Conservation (phyloP, 495 filamentous ascomycete species). For the Aspergillus affinis region DNA sequence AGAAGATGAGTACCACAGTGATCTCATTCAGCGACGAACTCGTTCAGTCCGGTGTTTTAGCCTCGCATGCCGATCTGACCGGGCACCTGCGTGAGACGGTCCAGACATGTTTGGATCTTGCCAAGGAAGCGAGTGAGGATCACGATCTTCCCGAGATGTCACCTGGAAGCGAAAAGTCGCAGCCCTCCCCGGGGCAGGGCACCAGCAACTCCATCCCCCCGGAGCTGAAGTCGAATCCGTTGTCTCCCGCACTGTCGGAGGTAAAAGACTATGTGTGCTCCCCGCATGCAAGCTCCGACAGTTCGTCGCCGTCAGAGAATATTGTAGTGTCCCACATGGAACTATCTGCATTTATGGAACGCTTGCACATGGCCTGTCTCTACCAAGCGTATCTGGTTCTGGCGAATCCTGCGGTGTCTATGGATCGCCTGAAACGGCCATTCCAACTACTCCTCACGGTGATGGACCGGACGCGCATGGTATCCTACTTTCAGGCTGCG, state of each 20-base stretch:
- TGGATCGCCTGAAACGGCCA: slow-evolving; percentile 50
- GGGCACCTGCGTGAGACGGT: slow-evolving; percentile 38
- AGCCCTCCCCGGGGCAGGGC: background rate
- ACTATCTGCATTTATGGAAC: slow-evolving; percentile 55
- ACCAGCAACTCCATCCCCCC: background rate
- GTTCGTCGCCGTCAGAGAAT: slow-evolving; percentile 3
- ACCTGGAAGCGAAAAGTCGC: background rate
- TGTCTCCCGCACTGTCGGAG: background rate
- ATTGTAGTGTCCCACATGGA: slow-evolving; percentile 50
- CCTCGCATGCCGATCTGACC: slow-evolving; percentile 31
- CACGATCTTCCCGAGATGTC: slow-evolving; percentile 5
- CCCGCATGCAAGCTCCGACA: background rate
- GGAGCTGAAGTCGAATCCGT: background rate
- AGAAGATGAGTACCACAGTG: slow-evolving; percentile 74
- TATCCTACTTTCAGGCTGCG: slow-evolving; percentile 40
- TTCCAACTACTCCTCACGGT: slow-evolving; percentile 67
- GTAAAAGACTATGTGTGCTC: background rate
- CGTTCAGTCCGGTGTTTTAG: slow-evolving; percentile 48
- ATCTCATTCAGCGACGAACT: slow-evolving; percentile 64
- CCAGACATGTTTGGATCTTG: slow-evolving; percentile 25
- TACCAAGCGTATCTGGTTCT: slow-evolving; percentile 61
- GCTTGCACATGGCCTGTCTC: slow-evolving; percentile 61
- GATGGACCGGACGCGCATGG: slow-evolving; percentile 49
- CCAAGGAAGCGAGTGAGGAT: slow-evolving; percentile 19
- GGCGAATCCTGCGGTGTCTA: slow-evolving; percentile 47